A percentile compares a stretch with the other conserved stretches of the same genome.
phyloP scores from a whole-genome alignment of 257 asterid genomes.

The Euphrasia confusa region DNA sequence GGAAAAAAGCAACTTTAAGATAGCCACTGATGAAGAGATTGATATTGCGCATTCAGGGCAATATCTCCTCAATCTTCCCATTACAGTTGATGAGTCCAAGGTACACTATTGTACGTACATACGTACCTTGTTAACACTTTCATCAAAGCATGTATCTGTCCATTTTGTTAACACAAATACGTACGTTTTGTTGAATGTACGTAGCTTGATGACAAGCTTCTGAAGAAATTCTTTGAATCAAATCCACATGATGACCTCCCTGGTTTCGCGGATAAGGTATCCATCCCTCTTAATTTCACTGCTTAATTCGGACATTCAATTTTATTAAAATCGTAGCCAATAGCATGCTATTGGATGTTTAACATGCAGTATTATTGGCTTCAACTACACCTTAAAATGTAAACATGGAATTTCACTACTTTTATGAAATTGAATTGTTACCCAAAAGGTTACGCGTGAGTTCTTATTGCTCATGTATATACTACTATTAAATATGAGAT shows the following conservation, averaged over 20 bases:
- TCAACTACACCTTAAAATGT: no score
- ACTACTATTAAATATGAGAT: no score
- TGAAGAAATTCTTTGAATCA: conserved; percentile 64
- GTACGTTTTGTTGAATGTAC: conserved; percentile 25
- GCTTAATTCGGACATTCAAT: not conserved
- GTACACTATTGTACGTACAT: no score
- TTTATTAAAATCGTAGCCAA: no score
- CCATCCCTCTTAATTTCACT: not conserved
- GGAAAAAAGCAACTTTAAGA: conserved; percentile 78
- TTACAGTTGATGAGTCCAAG: conserved; percentile 75
- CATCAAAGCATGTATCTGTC: not conserved
- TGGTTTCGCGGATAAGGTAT: conserved; percentile 84
- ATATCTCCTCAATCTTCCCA: conserved; percentile 94
- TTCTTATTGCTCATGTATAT: no score
- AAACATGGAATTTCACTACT: no score
- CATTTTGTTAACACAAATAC: conserved; percentile 18
- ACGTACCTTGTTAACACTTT: no score
- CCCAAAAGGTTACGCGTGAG: no score
- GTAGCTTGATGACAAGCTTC: conserved; percentile 82
- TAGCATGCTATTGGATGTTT: no score
- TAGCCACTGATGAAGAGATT: conserved; percentile 79
- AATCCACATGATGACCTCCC: conserved; percentile 82
- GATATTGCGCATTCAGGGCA: conserved; percentile 87
- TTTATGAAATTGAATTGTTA: no score
- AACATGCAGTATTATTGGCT: no score